Base-by-base conservation (phyloP, 441 rosid genomes). In the Erodium moschatum region DNA sequence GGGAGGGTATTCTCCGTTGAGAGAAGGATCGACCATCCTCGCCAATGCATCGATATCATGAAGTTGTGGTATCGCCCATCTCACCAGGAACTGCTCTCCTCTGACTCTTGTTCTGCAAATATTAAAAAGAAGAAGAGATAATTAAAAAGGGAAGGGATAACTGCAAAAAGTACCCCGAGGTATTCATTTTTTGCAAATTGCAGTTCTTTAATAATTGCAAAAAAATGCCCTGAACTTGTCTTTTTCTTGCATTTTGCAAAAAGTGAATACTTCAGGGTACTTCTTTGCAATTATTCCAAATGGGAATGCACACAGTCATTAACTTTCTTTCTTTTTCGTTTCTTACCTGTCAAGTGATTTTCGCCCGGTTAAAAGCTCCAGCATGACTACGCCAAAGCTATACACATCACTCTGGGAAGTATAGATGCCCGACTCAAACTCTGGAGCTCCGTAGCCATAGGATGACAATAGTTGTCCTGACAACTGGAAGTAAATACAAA, bases 381-480 rank as follows among this genome's bases (percentile, higher is more conserved):
- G 67, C 99, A 95, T 92, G 67, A 92, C 97, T 27, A 90, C 98
- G 7, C 98, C 99, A 78, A 92, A 95, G 82, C 98, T 92, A 74
- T 81, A 95, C 56, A 92, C 92, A 76, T 95, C 99, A 80, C 98
- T 92, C 71, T 81, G 85, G 70, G 73, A 72, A 33, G 92, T 92
- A 77, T 92, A 95, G 74, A 82, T 82, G 70, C 99, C 98, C 0
- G 90, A 84, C 74, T 95, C 99, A 2, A 88, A 92, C 72, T 92
- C 99, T 5, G 99, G 98, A 67, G 98, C 99, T 71, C 98, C 96
- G 73, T 92, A 90, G 48, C 93, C 89, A 73, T 87, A 89, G 21
- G 92, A 81, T 44, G 96, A 69, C 66, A 80, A 84, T 66, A 90
- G 79, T 1, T 94, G 97, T 72, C 95, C 99, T 50, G 99, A 92